A percentile compares a stretch with the other conserved stretches of the same genome.
Conservation (phyloP, 2,329 filamentous ascomycete genomes). For the Blumeriella jaapii region DNA sequence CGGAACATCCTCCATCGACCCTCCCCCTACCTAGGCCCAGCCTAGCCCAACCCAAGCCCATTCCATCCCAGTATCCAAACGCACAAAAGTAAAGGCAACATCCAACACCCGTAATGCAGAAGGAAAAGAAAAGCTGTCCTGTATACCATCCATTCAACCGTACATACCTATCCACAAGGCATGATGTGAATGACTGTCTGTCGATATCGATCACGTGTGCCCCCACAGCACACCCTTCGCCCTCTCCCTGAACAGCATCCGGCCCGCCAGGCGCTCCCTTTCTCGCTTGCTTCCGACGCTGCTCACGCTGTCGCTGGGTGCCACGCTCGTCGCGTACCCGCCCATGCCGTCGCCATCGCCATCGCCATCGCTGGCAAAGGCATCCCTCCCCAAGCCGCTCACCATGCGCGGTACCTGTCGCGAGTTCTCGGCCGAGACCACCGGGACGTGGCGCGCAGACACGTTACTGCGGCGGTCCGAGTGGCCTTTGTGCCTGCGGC, state of each 20-base stretch:
- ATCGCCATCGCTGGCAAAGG: background rate
- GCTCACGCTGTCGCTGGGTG: slow-evolving; percentile 51
- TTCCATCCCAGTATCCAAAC: too few relatives aligned
- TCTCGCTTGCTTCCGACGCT: slow-evolving; percentile 37
- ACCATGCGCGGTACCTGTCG: too few relatives aligned
- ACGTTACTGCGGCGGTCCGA: slow-evolving; percentile 10
- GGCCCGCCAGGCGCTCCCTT: slow-evolving; percentile 16
- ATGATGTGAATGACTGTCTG: background rate
- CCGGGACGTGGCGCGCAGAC: slow-evolving; percentile 14
- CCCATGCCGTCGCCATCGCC: slow-evolving; percentile 1
- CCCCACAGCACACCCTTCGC: slow-evolving; percentile 3
- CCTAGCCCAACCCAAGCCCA: too few relatives aligned
- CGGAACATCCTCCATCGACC: too few relatives aligned
- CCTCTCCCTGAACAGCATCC: slow-evolving; percentile 13
- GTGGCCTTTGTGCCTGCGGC: background rate
- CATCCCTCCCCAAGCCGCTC: slow-evolving; percentile 10
- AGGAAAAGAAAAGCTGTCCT: background rate
- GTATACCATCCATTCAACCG: too few relatives aligned
- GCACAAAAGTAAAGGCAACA: too few relatives aligned
- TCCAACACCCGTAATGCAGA: too few relatives aligned
- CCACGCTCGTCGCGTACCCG: slow-evolving; percentile 41
- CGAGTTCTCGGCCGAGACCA: too few relatives aligned
- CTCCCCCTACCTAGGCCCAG: too few relatives aligned
- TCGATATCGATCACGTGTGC: background rate
- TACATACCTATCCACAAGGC: background rate